A percentile compares a stretch with the other conserved stretches of the same genome.
Evolutionary conservation across 306 rosid species (phyloP).

Genomic region (Cucumis sativus): DNA sequence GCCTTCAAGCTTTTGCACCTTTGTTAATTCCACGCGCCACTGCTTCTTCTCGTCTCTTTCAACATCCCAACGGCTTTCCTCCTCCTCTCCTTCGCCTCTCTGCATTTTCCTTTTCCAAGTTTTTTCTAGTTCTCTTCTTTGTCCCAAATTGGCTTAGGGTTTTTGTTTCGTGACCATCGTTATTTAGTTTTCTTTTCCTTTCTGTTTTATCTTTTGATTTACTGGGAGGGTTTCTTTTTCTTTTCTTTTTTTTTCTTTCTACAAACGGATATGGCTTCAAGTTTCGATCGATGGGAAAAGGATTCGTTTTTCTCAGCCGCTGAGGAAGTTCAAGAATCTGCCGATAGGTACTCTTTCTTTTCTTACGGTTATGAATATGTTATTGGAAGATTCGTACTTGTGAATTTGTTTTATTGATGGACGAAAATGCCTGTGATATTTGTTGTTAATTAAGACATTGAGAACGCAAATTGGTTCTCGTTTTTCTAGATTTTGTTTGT

Average conservation of each 20-base stretch:
- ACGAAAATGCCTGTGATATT: background rate
- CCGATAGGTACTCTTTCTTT: conserved; percentile 50
- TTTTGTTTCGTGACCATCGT: background rate
- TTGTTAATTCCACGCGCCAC: conserved; percentile 12
- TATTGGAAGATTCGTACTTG: background rate
- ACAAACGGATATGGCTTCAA: conserved; percentile 43
- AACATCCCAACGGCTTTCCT: background rate
- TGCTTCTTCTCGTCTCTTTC: background rate
- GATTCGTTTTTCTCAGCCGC: conserved; percentile 92
- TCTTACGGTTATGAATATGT: background rate
- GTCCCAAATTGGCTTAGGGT: background rate
- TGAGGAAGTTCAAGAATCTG: conserved; percentile 94
- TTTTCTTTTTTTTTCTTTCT: background rate
- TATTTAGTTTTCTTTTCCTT: background rate
- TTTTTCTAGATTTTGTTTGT: background rate
- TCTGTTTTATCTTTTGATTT: background rate
- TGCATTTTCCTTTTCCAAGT: background rate
- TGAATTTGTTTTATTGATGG: background rate
- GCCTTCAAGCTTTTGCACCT: background rate
- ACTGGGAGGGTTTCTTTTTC: background rate
- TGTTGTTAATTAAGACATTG: background rate
- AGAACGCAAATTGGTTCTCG: background rate
- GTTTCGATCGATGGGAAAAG: conserved; percentile 93
- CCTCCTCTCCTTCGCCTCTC: background rate
- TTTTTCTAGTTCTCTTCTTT: background rate